phyloP scores from a whole-genome alignment of 2,329 filamentous ascomycete species.

The Colletotrichum tabaci region DNA sequence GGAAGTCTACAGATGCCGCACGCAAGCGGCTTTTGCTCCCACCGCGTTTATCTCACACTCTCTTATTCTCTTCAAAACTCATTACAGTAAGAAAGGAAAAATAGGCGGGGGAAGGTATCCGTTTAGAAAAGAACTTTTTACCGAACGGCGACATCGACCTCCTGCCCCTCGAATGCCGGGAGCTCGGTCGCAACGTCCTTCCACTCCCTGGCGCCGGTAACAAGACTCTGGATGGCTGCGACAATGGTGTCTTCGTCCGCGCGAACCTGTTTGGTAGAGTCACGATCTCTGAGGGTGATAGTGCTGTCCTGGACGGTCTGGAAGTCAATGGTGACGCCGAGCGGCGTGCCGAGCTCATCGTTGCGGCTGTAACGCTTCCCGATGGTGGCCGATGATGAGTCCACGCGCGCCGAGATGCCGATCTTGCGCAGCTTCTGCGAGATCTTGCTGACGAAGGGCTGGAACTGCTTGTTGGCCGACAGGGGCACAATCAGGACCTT shows the following conservation, averaged over 20 bases:
- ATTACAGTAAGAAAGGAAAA: conserved; percentile 9
- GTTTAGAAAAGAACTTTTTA: conserved; percentile 24
- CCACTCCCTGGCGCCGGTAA: conserved; percentile 69
- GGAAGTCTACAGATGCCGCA: conserved; percentile 33
- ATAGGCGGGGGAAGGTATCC: neutral
- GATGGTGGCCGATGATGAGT: conserved; percentile 92
- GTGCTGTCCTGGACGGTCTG: conserved; percentile 91
- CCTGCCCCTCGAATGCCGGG: conserved; percentile 88
- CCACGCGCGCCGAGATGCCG: conserved; percentile 87
- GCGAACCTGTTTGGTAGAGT: conserved; percentile 92
- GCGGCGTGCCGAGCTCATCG: conserved; percentile 94
- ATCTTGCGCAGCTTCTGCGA: conserved; percentile 82
- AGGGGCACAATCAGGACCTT: conserved; percentile 95
- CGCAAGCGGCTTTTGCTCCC: conserved; percentile 5
- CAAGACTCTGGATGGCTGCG: conserved; percentile 75
- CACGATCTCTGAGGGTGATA: conserved; percentile 90
- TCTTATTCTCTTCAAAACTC: neutral
- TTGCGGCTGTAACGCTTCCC: conserved; percentile 96
- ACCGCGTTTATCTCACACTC: neutral
- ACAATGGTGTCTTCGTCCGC: conserved; percentile 86
- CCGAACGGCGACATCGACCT: conserved; percentile 58
- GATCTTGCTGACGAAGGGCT: conserved; percentile 80
- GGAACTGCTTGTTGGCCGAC: conserved; percentile 85
- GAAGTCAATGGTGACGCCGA: conserved; percentile 96
- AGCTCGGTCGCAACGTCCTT: conserved; percentile 81